phyloP scores from a whole-genome alignment of 306 rosid species.

The Crataegus laevigata region DNA sequence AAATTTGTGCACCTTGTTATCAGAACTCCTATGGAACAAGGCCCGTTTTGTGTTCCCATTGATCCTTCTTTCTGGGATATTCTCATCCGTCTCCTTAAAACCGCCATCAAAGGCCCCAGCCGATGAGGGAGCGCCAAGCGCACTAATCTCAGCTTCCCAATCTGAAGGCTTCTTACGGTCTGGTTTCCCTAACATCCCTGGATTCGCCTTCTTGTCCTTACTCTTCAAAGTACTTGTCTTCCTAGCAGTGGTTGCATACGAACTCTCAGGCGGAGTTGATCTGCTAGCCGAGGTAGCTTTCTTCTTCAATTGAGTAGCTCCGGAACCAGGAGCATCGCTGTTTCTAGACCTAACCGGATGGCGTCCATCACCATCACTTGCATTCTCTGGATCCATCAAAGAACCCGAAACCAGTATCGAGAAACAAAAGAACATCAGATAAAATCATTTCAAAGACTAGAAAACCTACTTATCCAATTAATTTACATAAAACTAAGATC shows the following conservation, averaged over 20 bases:
- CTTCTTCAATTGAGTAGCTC: slow-evolving; percentile 41
- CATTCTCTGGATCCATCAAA: slow-evolving; percentile 41
- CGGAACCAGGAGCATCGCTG: slow-evolving; percentile 36
- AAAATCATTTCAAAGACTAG: neutral
- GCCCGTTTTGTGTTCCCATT: slow-evolving; percentile 45
- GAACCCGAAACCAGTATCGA: neutral
- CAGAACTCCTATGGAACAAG: slow-evolving; percentile 41
- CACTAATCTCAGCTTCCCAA: slow-evolving; percentile 51
- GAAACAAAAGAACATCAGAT: neutral
- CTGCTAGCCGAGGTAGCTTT: slow-evolving; percentile 26
- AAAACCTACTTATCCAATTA: neutral
- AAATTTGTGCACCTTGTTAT: slow-evolving; percentile 40
- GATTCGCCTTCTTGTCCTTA: slow-evolving; percentile 34
- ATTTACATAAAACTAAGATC: neutral
- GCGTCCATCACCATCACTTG: slow-evolving; percentile 59
- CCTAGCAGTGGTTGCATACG: slow-evolving; percentile 52
- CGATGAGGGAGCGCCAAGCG: slow-evolving; percentile 24
- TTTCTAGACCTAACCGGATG: slow-evolving; percentile 42
- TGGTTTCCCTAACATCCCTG: slow-evolving; percentile 32
- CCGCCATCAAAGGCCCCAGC: slow-evolving; percentile 26
- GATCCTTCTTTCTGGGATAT: slow-evolving; percentile 29
- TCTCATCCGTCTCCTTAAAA: slow-evolving; percentile 41
- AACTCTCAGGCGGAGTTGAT: slow-evolving; percentile 50
- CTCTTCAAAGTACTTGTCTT: slow-evolving; percentile 34
- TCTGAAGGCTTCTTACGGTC: slow-evolving; percentile 34